phyloP scores from a whole-genome alignment of 805 yeast species.

The Candida odintsovae region DNA sequence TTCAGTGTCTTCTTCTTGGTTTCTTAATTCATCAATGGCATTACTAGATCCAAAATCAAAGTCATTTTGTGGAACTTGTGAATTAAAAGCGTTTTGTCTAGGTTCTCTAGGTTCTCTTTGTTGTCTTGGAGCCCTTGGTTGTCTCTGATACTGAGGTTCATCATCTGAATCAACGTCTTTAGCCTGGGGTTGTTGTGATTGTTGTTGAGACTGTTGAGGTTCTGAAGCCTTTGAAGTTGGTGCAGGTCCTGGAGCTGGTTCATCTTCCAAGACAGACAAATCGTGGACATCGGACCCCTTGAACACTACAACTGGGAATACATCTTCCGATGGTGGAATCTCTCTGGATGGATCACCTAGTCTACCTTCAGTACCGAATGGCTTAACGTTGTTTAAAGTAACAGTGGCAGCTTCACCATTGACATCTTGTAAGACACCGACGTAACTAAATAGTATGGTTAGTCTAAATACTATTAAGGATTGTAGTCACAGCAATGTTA shows the following conservation, averaged over 20 bases:
- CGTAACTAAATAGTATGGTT: conserved; percentile 49
- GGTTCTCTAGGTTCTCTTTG: conserved; percentile 1
- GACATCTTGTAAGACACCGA: conserved; percentile 81
- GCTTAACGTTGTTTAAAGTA: conserved; percentile 70
- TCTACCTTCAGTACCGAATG: conserved; percentile 92
- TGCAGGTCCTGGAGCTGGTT: not conserved
- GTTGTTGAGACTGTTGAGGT: not conserved
- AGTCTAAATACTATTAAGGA: conserved; percentile 15
- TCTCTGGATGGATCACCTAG: conserved; percentile 63
- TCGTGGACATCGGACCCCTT: conserved; percentile 92
- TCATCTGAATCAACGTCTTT: not conserved
- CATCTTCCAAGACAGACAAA: conserved; percentile 70
- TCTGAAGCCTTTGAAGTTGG: not conserved
- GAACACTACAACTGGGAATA: conserved; percentile 74
- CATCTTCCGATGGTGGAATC: conserved; percentile 60
- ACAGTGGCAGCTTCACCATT: conserved; percentile 90
- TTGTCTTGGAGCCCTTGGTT: conserved; percentile 2
- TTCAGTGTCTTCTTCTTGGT: conserved; percentile 9
- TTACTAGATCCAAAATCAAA: conserved; percentile 74
- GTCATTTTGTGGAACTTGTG: conserved; percentile 46
- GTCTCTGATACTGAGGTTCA: conserved; percentile 4
- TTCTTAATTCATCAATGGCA: conserved; percentile 31
- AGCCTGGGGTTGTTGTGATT: conserved; percentile 3
- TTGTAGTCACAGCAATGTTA: conserved; percentile 10
- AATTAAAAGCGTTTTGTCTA: conserved; percentile 9